A percentile compares a stretch with the other conserved stretches of the same genome.
Conservation (phyloP, 2,329 filamentous ascomycete species). For the Gaeumannomyces sp. region DNA sequence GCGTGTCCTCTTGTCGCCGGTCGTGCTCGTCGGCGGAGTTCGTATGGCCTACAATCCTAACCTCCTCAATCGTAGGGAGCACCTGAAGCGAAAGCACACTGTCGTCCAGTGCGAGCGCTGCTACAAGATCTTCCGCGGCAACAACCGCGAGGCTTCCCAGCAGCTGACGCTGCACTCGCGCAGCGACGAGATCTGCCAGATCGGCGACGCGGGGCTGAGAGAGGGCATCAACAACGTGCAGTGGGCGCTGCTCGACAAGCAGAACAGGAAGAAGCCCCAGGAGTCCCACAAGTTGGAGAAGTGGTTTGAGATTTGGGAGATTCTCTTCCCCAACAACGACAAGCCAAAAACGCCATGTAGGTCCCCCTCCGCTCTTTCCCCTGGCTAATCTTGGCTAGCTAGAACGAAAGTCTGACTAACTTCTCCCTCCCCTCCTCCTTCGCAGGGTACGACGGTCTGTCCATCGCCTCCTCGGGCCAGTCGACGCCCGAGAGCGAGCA, state of each 20-base stretch:
- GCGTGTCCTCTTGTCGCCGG: neutral
- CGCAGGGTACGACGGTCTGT: conserved; percentile 18
- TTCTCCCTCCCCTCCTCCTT: neutral
- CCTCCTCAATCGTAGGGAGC: conserved; percentile 16
- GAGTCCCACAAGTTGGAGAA: conserved; percentile 22
- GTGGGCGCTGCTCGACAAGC: conserved; percentile 21
- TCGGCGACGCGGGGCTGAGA: conserved; percentile 17
- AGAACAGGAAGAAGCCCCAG: conserved; percentile 23
- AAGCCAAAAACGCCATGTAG: conserved; percentile 20
- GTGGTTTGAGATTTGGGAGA: conserved; percentile 24
- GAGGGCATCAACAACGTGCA: conserved; percentile 22
- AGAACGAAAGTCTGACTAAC: neutral
- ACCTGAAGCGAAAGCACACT: conserved; percentile 22
- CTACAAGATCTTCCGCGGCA: conserved; percentile 18
- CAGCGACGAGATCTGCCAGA: conserved; percentile 16
- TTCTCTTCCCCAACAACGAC: conserved; percentile 18
- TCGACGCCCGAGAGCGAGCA: conserved; percentile 17
- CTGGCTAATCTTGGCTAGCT: neutral
- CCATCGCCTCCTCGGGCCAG: conserved; percentile 6
- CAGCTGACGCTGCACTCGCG: conserved; percentile 18
- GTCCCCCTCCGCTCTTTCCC: conserved; percentile 7
- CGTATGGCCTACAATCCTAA: neutral
- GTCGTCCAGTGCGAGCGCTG: conserved; percentile 23
- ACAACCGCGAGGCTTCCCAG: conserved; percentile 13
- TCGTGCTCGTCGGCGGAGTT: neutral